Conservation (phyloP, 1,284 basidiomycete species). For the Earliella scabrosa region DNA sequence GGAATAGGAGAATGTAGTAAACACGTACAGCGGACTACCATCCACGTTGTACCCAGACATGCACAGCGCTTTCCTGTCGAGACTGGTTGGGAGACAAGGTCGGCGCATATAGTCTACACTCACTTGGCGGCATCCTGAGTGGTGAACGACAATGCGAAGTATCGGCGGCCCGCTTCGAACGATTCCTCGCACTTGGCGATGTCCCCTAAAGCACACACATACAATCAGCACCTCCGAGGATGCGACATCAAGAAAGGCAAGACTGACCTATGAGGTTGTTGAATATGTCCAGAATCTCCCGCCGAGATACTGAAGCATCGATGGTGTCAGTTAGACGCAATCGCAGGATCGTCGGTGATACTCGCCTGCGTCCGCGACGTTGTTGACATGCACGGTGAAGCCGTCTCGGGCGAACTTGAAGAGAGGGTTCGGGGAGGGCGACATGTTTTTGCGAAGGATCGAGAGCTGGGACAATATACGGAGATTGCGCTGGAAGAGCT, state of each 20-base stretch:
- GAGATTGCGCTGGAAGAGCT: no score
- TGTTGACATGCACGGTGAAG: slow-evolving; percentile 48
- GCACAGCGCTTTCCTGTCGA: slow-evolving; percentile 60
- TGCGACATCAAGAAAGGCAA: neutral
- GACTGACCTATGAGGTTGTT: slow-evolving; percentile 55
- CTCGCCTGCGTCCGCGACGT: slow-evolving; percentile 45
- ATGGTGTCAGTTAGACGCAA: neutral
- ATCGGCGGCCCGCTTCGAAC: slow-evolving; percentile 44
- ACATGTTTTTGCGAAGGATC: no score
- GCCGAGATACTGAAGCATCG: slow-evolving; percentile 42
- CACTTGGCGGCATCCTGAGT: slow-evolving; percentile 54
- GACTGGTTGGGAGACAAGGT: slow-evolving; percentile 1
- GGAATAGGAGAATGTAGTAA: neutral
- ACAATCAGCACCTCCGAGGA: neutral
- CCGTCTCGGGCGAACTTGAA: slow-evolving; percentile 42
- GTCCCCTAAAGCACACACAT: slow-evolving; percentile 40
- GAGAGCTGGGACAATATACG: no score
- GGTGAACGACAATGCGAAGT: slow-evolving; percentile 55
- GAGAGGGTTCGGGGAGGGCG: slow-evolving; percentile 30
- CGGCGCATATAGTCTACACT: slow-evolving; percentile 21
- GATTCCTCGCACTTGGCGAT: slow-evolving; percentile 45
- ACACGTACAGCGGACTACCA: slow-evolving; percentile 59
- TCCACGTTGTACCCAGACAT: slow-evolving; percentile 69
- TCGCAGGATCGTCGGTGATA: slow-evolving; percentile 3
- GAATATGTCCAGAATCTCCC: slow-evolving; percentile 61